Base-by-base conservation (phyloP, 371 early-diverging fungal genomes). In the Apophysomyces variabilis region DNA sequence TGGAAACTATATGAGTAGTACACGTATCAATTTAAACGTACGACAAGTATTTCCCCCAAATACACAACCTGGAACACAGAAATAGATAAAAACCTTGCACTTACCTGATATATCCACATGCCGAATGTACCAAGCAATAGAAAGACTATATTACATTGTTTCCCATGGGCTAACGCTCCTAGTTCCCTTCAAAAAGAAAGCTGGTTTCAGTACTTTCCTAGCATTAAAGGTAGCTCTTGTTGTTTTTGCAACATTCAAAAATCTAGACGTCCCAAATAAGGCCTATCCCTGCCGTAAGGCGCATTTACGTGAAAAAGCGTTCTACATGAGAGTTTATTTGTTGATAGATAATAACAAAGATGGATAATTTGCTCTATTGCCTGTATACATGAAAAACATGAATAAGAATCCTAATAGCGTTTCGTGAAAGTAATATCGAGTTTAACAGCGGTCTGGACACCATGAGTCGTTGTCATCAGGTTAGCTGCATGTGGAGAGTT, bases 11-110 rank as follows among this genome's bases (percentile, higher is more conserved):
- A 69, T 94, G 67, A 61, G 61, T 3, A 82, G 81, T 13, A 73
- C 90, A 3, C 75, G 94, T 13, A 85, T 94, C 47, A 94, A 92
- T 57, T 71, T 92, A 38, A 94, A 94, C 66, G 84, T 94, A 44
- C 85, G 92, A 16, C 92, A 92, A 78, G 92, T 92, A 7, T 74
- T 71, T 57, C 71, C 65, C 38, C 47, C 43, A 1, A 37, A 47
- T 37, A 16, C 26, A 1, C 21, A 54, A 54, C 4, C 38, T 8
- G 21, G 18, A 16, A 3, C 21, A 9, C 16, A 16, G 11, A 38
- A 54, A 54, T 18, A 36, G 54, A 50, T 0, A 18, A 45, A 45
- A 5, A 45, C n/a, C 4, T 45, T 4, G 5, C 54, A 50, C 3
- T 7, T 26, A 26, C 32, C 32, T 26, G 32, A 50, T n/a, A 50